Conservation (phyloP, 768 basidiomycete genomes). For the Kwoniella heveanensis region DNA sequence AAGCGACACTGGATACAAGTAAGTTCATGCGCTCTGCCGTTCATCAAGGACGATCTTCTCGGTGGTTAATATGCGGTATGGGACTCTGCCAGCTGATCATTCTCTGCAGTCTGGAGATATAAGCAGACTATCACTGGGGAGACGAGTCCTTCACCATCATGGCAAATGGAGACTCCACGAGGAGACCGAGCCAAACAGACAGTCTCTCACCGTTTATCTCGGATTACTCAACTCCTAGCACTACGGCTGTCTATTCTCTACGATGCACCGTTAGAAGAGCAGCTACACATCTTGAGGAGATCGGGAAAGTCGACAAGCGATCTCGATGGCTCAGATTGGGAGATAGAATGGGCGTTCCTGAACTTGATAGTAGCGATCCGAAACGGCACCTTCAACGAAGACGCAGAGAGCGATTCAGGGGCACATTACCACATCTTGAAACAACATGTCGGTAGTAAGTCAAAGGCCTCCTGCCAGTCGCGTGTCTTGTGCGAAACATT, state of each 20-base stretch:
- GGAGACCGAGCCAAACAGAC: too few species aligned
- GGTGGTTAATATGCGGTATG: too few species aligned
- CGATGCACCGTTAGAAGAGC: conserved; percentile 29
- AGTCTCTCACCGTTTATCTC: neutral
- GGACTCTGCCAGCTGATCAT: too few species aligned
- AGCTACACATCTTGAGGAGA: neutral
- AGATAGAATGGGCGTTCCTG: conserved; percentile 33
- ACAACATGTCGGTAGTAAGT: neutral
- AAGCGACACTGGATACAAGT: neutral
- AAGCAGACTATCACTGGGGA: neutral
- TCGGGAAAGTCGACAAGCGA: neutral
- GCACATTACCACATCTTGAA: neutral
- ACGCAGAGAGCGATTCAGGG: neutral
- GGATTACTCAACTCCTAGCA: neutral
- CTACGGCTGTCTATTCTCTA: conserved; percentile 32
- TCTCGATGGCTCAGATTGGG: conserved; percentile 14
- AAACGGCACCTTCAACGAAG: neutral
- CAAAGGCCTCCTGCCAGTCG: neutral
- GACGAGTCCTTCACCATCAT: neutral
- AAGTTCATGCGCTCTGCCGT: too few species aligned
- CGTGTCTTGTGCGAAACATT: too few species aligned
- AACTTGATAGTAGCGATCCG: conserved; percentile 9
- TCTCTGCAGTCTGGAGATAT: too few species aligned
- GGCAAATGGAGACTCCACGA: neutral
- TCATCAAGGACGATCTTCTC: too few species aligned